Percentiles rank a stretch among this genome's conserved stretches.
Conservation (phyloP, 257 asterid genomes). For the Thymus mandschuricus region DNA sequence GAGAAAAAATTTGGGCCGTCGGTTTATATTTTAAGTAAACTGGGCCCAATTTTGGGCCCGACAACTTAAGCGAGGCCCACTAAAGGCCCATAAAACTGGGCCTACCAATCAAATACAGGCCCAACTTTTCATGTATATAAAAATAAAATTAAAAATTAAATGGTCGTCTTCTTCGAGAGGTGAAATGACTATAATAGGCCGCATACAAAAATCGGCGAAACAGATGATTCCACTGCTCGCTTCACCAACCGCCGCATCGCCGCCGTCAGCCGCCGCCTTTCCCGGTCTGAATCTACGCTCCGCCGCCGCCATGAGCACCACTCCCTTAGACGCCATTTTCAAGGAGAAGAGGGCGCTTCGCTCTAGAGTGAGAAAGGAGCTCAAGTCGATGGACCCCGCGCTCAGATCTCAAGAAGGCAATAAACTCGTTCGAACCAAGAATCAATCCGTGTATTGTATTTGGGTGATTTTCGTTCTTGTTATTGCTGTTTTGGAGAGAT, state of each 20-base stretch:
- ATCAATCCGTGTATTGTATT: conserved; percentile 5
- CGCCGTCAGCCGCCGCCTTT: conserved; percentile 27
- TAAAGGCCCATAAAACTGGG: no score
- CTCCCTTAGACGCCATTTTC: conserved; percentile 58
- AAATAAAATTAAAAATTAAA: neutral
- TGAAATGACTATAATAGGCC: conserved; percentile 38
- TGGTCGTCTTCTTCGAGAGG: conserved; percentile 14
- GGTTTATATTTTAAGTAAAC: neutral
- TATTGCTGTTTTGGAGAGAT: neutral
- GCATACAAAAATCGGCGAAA: conserved; percentile 30
- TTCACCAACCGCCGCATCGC: conserved; percentile 34
- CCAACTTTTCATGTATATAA: neutral
- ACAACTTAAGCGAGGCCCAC: no score
- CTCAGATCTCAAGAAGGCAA: conserved; percentile 83
- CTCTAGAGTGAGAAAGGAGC: conserved; percentile 65
- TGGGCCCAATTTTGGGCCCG: no score
- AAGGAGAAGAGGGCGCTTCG: conserved; percentile 74
- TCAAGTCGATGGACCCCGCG: conserved; percentile 77
- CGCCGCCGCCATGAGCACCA: conserved; percentile 63
- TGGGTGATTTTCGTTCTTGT: neutral
- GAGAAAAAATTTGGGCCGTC: no score
- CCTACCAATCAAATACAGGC: no score
- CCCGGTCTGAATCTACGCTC: conserved; percentile 29
- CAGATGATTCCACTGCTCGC: conserved; percentile 35
- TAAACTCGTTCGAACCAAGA: neutral